phyloP scores from a whole-genome alignment of 768 basidiomycete species.

The Dioszegia hungarica region DNA sequence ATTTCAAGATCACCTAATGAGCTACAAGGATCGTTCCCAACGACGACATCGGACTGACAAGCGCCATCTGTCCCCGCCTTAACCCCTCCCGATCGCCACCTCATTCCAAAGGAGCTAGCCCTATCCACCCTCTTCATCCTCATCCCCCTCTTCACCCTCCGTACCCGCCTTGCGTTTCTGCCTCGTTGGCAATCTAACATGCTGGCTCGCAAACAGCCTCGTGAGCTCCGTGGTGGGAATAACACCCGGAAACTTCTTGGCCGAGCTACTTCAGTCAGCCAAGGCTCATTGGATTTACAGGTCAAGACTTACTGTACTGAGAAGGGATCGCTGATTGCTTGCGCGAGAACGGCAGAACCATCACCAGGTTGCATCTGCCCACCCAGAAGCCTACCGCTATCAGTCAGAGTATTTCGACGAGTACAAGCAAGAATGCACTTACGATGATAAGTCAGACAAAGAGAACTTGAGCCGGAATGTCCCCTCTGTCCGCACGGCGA shows the following conservation, averaged over 20 bases:
- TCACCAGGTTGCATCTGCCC: neutral
- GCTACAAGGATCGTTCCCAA: no score
- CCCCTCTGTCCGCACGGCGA: constrained; percentile 90
- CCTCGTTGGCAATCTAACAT: constrained; percentile 34
- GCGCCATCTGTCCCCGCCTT: no score
- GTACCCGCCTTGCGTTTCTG: constrained; percentile 10
- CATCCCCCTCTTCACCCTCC: constrained; percentile 10
- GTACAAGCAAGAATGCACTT: constrained; percentile 50
- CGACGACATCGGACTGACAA: no score
- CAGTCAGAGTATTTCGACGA: neutral
- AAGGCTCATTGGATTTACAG: neutral
- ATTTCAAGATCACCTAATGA: no score
- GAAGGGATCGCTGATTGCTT: constrained; percentile 76
- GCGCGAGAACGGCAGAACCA: constrained; percentile 69
- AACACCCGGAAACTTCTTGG: constrained; percentile 94
- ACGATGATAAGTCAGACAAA: constrained; percentile 87
- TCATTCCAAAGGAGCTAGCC: no score
- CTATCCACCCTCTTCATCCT: constrained; percentile 5
- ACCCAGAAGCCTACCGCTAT: neutral
- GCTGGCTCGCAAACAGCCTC: constrained; percentile 32
- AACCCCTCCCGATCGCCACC: no score
- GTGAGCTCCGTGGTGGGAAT: constrained; percentile 38
- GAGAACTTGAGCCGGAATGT: constrained; percentile 79
- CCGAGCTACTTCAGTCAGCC: constrained; percentile 54
- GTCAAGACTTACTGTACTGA: constrained; percentile 57